These are phyloP conservation scores for Amborella trichopoda DNA, from an alignment of 164 flowering plant species.

Conservation along the genomic window DNA sequence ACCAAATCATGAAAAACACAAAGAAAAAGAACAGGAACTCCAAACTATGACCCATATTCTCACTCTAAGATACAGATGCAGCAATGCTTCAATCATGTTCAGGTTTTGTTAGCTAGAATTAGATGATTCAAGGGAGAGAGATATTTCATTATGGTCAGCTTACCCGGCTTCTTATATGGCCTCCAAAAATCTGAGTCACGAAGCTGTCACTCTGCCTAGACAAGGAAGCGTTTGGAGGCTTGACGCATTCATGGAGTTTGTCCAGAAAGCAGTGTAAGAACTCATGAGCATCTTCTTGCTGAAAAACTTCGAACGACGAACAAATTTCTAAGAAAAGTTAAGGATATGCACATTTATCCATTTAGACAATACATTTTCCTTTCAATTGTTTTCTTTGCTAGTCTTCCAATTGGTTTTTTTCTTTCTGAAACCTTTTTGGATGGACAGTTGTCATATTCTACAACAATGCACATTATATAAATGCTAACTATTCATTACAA, in stretches of 20 bases:
- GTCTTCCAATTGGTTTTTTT: no score
- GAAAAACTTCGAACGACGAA: conserved; percentile 33
- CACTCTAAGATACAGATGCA: no score
- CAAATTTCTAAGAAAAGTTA: conserved; percentile 36
- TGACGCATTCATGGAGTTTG: conserved; percentile 41
- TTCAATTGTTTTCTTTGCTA: no score
- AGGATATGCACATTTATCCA: no score
- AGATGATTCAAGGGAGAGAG: neutral
- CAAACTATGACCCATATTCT: neutral
- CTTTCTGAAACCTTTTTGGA: no score
- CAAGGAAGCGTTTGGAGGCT: conserved; percentile 3
- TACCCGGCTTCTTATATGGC: conserved; percentile 76
- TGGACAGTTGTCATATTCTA: no score
- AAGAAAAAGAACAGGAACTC: neutral
- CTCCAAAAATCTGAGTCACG: conserved; percentile 72
- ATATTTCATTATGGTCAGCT: neutral
- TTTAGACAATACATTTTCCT: no score
- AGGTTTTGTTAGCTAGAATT: no score
- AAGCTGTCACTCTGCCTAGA: conserved; percentile 23
- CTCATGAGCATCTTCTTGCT: conserved; percentile 99
- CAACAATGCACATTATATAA: no score
- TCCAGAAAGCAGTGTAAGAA: conserved; percentile 74
- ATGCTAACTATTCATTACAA: no score
- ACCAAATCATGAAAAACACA: neutral
- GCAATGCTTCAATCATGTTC: no score